Evolutionary conservation across 257 asterid genomes (phyloP).

Genomic region (Henckelia pumila): DNA sequence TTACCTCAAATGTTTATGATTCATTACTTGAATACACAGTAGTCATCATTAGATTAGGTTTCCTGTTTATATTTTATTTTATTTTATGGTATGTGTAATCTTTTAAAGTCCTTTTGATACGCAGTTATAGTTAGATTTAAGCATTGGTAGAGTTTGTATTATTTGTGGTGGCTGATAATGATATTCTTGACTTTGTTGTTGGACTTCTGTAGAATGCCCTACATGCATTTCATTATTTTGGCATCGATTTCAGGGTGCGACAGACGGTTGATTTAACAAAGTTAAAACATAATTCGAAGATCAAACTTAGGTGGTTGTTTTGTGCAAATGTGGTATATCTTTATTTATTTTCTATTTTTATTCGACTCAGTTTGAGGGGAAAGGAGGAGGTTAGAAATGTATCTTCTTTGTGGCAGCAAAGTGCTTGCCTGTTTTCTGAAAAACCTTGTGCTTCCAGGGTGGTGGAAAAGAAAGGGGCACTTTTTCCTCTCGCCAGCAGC

Average conservation of each 20-base stretch:
- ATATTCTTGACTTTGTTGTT: neutral
- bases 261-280: neutral
- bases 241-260: neutral
- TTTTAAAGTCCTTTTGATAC: neutral
- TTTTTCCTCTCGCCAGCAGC: slow-evolving; percentile 34
- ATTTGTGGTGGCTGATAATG: neutral
- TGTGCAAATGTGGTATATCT: neutral
- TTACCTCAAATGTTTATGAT: neutral
- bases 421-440: neutral
- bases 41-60: neutral
- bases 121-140: too few relatives aligned
- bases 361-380: neutral
- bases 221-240: neutral
- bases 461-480: slow-evolving; percentile 39
- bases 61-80: too few relatives aligned
- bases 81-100: neutral
- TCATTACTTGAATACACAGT: neutral
- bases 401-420: slow-evolving; percentile 1
- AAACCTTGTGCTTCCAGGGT: slow-evolving; percentile 42
- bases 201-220: neutral
- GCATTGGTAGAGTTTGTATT: neutral
- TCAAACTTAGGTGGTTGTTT: neutral
- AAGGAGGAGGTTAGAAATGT: neutral
- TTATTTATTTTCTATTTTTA: too few relatives aligned
- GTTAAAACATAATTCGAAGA: neutral